Evolutionary conservation across 1,139 yeast species (phyloP).

Genomic region (Zygotorulaspora mrakii): DNA sequence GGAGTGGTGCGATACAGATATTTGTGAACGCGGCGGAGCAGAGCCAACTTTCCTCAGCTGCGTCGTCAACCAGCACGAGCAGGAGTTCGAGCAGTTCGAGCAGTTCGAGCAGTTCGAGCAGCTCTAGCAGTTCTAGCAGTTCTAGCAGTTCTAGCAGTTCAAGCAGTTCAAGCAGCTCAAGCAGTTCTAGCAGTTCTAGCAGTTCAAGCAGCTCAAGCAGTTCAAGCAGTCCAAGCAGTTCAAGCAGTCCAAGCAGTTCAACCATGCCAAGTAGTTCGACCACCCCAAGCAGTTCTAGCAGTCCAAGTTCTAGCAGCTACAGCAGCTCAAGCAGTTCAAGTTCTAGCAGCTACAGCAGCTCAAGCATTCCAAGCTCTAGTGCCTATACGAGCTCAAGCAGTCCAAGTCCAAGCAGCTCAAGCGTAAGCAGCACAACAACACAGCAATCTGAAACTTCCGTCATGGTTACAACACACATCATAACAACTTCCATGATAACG

Average conservation of each 20-base stretch:
- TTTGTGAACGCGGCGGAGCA: constrained; percentile 37
- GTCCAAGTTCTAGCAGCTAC: constrained; percentile 10
- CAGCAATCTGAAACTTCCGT: no score
- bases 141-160: not conserved
- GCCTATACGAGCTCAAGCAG: constrained; percentile 10
- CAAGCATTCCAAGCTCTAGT: constrained; percentile 10
- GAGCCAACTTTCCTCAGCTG: not conserved
- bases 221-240: constrained; percentile 4
- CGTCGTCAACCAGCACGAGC: constrained; percentile 7
- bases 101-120: constrained; percentile 1
- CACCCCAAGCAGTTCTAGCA: constrained; percentile 3
- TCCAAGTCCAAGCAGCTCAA: constrained; percentile 19
- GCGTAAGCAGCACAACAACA: constrained; percentile 14
- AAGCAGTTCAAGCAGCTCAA: constrained; percentile 1
- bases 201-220: constrained; percentile 4
- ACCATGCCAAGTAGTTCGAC: constrained; percentile 2
- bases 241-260: constrained; percentile 2
- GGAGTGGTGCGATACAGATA: constrained; percentile 49
- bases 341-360: constrained; percentile 14
- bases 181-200: constrained; percentile 1
- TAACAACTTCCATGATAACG: constrained; percentile 21
- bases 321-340: constrained; percentile 14
- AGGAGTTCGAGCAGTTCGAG: not conserved
- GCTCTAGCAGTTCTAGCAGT: constrained; percentile 1
- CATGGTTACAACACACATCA: constrained; percentile 12